These are phyloP conservation scores for Gomphus sp. DNA, from an alignment of 1,284 basidiomycete species.

Conservation along the genomic window DNA sequence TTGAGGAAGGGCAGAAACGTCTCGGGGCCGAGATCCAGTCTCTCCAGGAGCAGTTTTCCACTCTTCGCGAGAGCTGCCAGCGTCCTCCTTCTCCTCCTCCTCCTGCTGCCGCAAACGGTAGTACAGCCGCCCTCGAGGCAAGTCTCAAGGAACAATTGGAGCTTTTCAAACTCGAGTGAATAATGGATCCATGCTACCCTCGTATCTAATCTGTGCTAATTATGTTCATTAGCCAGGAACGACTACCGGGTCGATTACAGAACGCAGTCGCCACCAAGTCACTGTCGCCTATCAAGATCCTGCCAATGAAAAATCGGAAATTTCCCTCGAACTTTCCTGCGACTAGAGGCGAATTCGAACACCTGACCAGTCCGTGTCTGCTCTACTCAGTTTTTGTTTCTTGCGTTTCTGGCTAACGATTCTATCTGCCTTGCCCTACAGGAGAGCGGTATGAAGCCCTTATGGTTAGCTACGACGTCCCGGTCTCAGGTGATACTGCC, in stretches of 20 bases:
- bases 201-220: neutral
- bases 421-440: conserved; percentile 12
- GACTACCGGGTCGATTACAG: conserved; percentile 26
- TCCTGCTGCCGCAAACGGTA: neutral
- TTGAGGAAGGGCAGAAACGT: conserved; percentile 22
- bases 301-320: conserved; percentile 25
- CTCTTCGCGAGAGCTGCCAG: neutral
- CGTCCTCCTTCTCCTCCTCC: too few relatives aligned
- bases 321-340: conserved; percentile 26
- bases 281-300: conserved; percentile 24
- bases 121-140: conserved; percentile 21
- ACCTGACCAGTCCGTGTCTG: conserved; percentile 27
- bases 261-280: conserved; percentile 25
- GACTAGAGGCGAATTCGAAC: conserved; percentile 33
- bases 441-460: conserved; percentile 31
- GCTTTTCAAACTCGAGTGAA: conserved; percentile 27
- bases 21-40: conserved; percentile 20
- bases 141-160: conserved; percentile 22
- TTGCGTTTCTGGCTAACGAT: neutral
- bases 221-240: conserved; percentile 21
- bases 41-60: conserved; percentile 18
- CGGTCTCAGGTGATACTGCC: conserved; percentile 25
- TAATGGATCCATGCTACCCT: neutral
- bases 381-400: neutral
- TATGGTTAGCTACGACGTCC: conserved; percentile 26